Conservation (phyloP, 2,329 filamentous ascomycete species). For the Aspergillus pseudoglaucus region DNA sequence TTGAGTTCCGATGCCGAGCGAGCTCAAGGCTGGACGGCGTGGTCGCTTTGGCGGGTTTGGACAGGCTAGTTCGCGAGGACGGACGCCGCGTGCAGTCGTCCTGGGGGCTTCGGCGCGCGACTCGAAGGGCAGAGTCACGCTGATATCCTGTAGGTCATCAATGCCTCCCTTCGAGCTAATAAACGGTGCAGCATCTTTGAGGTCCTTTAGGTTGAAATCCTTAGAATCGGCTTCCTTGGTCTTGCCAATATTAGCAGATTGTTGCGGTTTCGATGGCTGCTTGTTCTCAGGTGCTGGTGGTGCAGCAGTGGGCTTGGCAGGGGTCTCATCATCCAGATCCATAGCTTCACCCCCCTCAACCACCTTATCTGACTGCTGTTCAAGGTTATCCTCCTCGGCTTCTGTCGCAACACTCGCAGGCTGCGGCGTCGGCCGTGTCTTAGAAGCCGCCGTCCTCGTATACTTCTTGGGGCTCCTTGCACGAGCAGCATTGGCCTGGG, state of each 20-base stretch:
- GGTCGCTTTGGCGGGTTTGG: constrained; percentile 50
- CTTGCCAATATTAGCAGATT: constrained; percentile 8
- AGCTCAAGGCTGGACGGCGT: constrained; percentile 20
- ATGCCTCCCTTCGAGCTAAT: constrained; percentile 43
- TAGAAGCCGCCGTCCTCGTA: constrained; percentile 18
- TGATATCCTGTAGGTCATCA: constrained; percentile 48
- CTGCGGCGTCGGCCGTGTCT: constrained; percentile 24
- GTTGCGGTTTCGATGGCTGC: constrained; percentile 14
- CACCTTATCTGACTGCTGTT: constrained; percentile 10
- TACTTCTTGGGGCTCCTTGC: constrained; percentile 31
- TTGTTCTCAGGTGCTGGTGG: constrained; percentile 1
- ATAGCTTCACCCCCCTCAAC: constrained; percentile 34
- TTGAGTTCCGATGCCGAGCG: constrained; percentile 23
- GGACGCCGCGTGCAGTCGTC: constrained; percentile 33
- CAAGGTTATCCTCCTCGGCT: constrained; percentile 28
- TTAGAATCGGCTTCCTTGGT: constrained; percentile 8
- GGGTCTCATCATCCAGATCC: constrained; percentile 40
- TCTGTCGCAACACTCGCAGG: constrained; percentile 33
- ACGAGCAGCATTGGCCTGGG: constrained; percentile 19
- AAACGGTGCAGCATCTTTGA: constrained; percentile 47
- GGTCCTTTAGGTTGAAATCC: constrained; percentile 43
- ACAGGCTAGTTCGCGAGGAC: constrained; percentile 37
- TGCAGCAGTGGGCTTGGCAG: constrained; percentile 8
- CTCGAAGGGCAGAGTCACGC: constrained; percentile 51
- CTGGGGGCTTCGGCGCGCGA: constrained; percentile 45